Evolutionary conservation across 1,139 yeast species (phyloP), one percentile per base, ranked within the genome.

Genomic region (Suhomyces chickasaworum): DNA sequence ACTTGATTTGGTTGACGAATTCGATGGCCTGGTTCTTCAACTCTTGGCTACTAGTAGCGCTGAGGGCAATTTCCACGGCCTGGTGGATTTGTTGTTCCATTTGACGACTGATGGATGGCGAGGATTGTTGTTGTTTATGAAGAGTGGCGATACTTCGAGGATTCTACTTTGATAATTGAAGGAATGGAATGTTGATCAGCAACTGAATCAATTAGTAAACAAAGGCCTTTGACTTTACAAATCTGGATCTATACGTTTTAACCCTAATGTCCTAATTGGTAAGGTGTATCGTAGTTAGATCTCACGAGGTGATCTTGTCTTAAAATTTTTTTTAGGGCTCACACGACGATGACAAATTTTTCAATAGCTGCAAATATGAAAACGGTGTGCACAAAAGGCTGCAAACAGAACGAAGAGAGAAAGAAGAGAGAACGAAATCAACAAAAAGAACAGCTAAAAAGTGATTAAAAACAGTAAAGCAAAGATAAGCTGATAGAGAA

Each of bases 71-170:
- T 56, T 83, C 86, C 46, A 93, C 96, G 41, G 97, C 99, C 72
- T 90, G 96, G 66, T 82, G 91, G 62, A 93, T 87, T 73, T 90
- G 96, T 57, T 81, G 80, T 57, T 88, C 90, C 95, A 89, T 88
- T 23, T 42, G 37, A 18, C 40, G 32, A 40, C 30, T 15, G 32
- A 13, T 32, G 42, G 27, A 31, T 22, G 32, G 22, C 17, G 42
- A 12, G 17, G 21, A 31, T 25, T 25, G 39, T 27, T 39, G 32
- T 20, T 22, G 31, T 20, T n/a, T 20, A n/a, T n/a, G 37, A 29
- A 15, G 37, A 35, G 17, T 21, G 37, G 29, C 37, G 37, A 13
- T 22, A 23, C 37, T 29, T 22, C 29, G 27, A 18, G 37, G 29
- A 16, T 35, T 25, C 29, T 25, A 25, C 29, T 25, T 23, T 25